phyloP scores from a whole-genome alignment of 306 rosid species.

The Astragalus membranaceus region DNA sequence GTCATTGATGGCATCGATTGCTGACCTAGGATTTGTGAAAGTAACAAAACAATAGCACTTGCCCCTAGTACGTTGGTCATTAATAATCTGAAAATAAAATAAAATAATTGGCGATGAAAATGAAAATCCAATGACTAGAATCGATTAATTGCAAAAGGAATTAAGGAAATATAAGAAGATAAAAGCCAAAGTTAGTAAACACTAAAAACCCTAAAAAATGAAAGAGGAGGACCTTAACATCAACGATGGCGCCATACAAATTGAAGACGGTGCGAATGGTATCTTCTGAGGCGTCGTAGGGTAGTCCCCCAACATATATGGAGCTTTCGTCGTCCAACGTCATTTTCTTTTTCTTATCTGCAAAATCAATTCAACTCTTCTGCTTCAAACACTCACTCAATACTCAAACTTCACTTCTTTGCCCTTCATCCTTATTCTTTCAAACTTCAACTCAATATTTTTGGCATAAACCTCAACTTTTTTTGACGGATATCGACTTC shows the following conservation, averaged over 20 bases:
- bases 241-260: conserved; percentile 73
- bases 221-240: conserved; percentile 55
- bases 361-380: neutral
- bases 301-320: conserved; percentile 77
- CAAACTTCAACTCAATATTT: no score
- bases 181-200: neutral
- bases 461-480: no score
- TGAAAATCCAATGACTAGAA: neutral
- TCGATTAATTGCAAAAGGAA: neutral
- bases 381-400: neutral
- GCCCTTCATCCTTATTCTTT: no score
- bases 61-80: conserved; percentile 67
- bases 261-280: conserved; percentile 56
- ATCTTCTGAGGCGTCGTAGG: conserved; percentile 71
- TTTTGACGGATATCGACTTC: no score
- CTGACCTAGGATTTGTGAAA: conserved; percentile 82
- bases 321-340: conserved; percentile 88
- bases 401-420: conserved; percentile 1
- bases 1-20: conserved; percentile 71
- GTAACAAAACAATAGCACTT: conserved; percentile 94
- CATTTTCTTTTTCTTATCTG: conserved; percentile 30
- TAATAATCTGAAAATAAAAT: conserved; percentile 54
- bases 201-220: conserved; percentile 15
- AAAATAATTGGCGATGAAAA: neutral
- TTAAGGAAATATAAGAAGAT: neutral